Percentiles rank a stretch among this genome's conserved stretches.
Conservation (phyloP, 2,329 filamentous ascomycete species). For the Meredithiella fracta region DNA sequence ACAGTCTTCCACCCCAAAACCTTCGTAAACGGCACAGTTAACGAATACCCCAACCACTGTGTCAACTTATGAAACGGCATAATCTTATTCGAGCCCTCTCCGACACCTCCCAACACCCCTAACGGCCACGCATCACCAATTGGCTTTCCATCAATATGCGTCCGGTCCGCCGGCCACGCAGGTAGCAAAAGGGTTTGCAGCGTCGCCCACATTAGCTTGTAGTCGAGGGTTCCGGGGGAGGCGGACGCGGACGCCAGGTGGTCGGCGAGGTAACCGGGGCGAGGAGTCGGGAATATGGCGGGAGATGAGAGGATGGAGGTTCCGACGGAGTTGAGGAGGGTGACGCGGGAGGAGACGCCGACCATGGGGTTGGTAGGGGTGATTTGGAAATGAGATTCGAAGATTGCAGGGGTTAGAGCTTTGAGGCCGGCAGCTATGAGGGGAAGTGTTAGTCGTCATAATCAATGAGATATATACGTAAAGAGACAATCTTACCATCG, state of each 20-base stretch:
- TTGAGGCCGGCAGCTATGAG: constrained; percentile 21
- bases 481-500: constrained; percentile 25
- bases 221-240: constrained; percentile 22
- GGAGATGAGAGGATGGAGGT: constrained; percentile 24
- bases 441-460: neutral
- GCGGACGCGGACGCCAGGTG: constrained; percentile 22
- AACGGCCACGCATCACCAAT: constrained; percentile 37
- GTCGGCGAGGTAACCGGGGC: constrained; percentile 33
- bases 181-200: constrained; percentile 31
- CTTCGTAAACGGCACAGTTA: constrained; percentile 47
- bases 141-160: constrained; percentile 27
- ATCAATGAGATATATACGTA: too few relatives aligned
- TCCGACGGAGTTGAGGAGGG: constrained; percentile 27
- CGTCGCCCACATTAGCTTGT: constrained; percentile 25
- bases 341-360: constrained; percentile 27
- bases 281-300: constrained; percentile 25
- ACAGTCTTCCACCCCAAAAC: constrained; percentile 35
- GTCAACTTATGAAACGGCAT: constrained; percentile 47
- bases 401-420: constrained; percentile 20
- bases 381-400: constrained; percentile 29
- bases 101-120: constrained; percentile 15
- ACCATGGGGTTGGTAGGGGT: constrained; percentile 28
- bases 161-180: constrained; percentile 35
- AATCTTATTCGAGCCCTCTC: constrained; percentile 19
- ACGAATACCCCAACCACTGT: constrained; percentile 57